Evolutionary conservation across 2,329 filamentous ascomycete species (phyloP), one percentile per base, ranked within the genome.

Genomic region (Fusarium sp.): DNA sequence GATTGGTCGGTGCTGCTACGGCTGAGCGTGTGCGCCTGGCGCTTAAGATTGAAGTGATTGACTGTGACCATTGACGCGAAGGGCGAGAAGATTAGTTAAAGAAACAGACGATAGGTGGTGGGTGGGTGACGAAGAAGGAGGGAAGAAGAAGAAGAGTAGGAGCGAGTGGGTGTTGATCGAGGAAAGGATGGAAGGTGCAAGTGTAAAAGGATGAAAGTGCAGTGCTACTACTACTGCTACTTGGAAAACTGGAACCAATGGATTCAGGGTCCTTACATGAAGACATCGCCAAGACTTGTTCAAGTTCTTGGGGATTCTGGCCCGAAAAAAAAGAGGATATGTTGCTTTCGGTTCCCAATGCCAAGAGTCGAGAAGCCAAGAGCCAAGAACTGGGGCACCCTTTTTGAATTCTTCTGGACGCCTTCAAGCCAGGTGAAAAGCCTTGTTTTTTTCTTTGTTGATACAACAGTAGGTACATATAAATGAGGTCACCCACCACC

Each of bases 41-140:
- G 82, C 81, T 85, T 88, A 71, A 85, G 83, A 62, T 80, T 81
- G 74, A 82, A 85, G 47, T 82, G 79, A 73, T 88, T 88, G 82
- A 87, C 86, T 88, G 45, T 58, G 9, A 54, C 57, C 57, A 62
- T 66, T 50, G 32, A 20, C 35, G 47, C 45, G 32, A 15, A 64
- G 64, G 25, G 40, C 69, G 20, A 63, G 14, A 52, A 56, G 35
- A 58, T 58, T 63, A 60, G 45, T 47, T 30, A 22, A 5, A 9
- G 50, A 7, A 61, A 45, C 3, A 38, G 12, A 40, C 20, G 35
- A 10, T 2, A 37, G 33, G 32, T 38, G 54, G 22, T n/a, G 25
- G 15, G 30, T 57, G 8, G 4, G 20, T 37, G 56, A 38, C 10
- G 33, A 17, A 25, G 52, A 12, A 20, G 54, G 32, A 33, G 22